Evolutionary conservation across 495 filamentous ascomycete species (phyloP), one percentile per base, ranked within the genome.

Genomic region (Echria macrotheca): DNA sequence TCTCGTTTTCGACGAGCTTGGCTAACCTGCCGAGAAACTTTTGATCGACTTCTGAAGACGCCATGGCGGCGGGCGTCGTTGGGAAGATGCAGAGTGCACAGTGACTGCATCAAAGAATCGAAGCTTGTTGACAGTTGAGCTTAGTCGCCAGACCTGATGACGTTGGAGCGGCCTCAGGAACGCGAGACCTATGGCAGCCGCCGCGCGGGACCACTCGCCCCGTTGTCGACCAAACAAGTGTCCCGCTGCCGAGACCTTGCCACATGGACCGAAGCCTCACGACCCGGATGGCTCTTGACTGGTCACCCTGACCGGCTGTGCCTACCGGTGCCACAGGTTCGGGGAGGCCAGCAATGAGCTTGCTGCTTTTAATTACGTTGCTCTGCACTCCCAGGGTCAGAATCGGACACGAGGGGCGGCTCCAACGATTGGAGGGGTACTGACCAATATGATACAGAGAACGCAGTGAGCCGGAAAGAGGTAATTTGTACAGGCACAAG

Each of bases 1-100:
- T 89, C 55, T 85, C 78, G 35, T 74, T 66, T 55, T 80, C 76
- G 52, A 84, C 89, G 28, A 77, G 72, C 65, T 81, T 85, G 54
- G 93, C 91, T 56, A 94, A 84, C 57, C 80, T 80, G 65, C 87
- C 89, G 56, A 98, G 76, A 68, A 90, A 95, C 71, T 96, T 97
- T 72, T 96, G 89, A 66, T 97, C 93, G 36, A 97, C 87, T 67
- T 95, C 89, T 39, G 89, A 90, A 64, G 88, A 90, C 67, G 94
- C 91, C 93, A 96, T 97, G 50, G 19, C 38, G 14, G 11, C 32
- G 25, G 15, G 11, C 9, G 3, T 10, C n/a, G n/a, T n/a, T n/a
- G n/a, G 39, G 39, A 23, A 17, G 12, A 15, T 19, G 36, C 8
- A 38, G 12, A 12, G 36, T 8, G 1, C 23, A 3, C 12, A 25